Percentiles rank a stretch among this genome's conserved stretches.
phyloP scores from a whole-genome alignment of 2,329 filamentous ascomycete species.

The Mollisia scopiformis region DNA sequence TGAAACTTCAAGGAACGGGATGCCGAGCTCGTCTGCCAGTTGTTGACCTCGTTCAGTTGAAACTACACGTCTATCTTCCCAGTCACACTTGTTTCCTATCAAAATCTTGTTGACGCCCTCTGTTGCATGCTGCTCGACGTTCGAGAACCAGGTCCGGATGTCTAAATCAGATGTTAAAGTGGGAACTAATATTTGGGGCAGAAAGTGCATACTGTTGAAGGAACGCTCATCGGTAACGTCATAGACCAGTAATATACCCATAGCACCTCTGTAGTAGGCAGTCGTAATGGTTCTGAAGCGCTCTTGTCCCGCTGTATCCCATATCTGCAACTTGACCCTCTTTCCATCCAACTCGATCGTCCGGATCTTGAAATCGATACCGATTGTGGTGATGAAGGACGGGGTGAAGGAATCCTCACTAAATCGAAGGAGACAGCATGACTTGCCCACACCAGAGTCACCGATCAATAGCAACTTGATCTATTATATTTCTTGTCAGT shows the following conservation, averaged over 20 bases:
- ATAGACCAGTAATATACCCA: conserved; percentile 97
- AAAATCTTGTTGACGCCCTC: conserved; percentile 99
- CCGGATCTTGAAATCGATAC: conserved; percentile 99
- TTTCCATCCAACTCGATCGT: conserved; percentile 99
- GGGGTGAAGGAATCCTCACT: conserved; percentile 99
- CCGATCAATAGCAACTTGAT: conserved; percentile 99
- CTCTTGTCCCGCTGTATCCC: conserved; percentile 98
- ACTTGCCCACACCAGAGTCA: conserved; percentile 99
- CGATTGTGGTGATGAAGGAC: conserved; percentile 99
- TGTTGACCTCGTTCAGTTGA: conserved; percentile 92
- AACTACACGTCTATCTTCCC: conserved; percentile 97
- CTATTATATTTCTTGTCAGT: conserved; percentile 30
- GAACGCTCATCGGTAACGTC: conserved; percentile 99
- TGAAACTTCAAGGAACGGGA: conserved; percentile 97
- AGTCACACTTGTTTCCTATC: conserved; percentile 99
- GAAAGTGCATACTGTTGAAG: conserved; percentile 78
- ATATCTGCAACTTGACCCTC: conserved; percentile 98
- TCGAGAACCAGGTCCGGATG: conserved; percentile 99
- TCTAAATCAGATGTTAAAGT: conserved; percentile 55
- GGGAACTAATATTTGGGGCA: background rate
- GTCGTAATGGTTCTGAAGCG: conserved; percentile 98
- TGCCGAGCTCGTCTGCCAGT: conserved; percentile 92
- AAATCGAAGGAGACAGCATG: conserved; percentile 95
- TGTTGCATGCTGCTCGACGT: conserved; percentile 98
- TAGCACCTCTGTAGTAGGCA: conserved; percentile 96